Percentiles rank a stretch among this genome's conserved stretches.
Conservation (phyloP, 768 basidiomycete species). For the Chlorophyllum brunneum region DNA sequence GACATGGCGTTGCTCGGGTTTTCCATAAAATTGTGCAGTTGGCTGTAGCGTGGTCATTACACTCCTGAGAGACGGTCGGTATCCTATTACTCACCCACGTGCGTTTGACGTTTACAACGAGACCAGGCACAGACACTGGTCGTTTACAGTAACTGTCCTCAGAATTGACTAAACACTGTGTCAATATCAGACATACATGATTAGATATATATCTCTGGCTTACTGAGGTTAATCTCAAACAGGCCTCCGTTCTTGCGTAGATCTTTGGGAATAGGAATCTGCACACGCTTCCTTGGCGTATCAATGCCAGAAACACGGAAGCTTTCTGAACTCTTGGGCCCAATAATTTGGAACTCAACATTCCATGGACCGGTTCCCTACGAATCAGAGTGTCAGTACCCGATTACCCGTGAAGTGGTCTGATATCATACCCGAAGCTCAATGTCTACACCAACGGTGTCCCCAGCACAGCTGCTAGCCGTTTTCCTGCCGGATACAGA, state of each 20-base stretch:
- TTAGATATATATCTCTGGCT: slow-evolving; percentile 16
- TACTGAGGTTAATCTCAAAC: slow-evolving; percentile 79
- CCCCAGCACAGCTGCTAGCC: slow-evolving; percentile 78
- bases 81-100: slow-evolving; percentile 51
- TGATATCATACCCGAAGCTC: slow-evolving; percentile 61
- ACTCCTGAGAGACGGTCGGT: neutral
- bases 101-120: slow-evolving; percentile 81
- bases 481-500: slow-evolving; percentile 45
- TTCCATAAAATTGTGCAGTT: slow-evolving; percentile 82
- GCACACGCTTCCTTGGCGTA: slow-evolving; percentile 48
- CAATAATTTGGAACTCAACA: slow-evolving; percentile 77
- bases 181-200: slow-evolving; percentile 12
- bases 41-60: slow-evolving; percentile 44
- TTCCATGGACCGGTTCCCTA: slow-evolving; percentile 92
- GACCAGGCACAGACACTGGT: slow-evolving; percentile 66
- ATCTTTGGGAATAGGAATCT: slow-evolving; percentile 63
- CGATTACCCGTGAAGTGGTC: neutral
- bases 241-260: slow-evolving; percentile 67
- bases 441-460: slow-evolving; percentile 70
- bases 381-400: neutral
- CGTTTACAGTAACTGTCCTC: slow-evolving; percentile 89
- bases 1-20: slow-evolving; percentile 48
- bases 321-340: slow-evolving; percentile 62
- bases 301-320: slow-evolving; percentile 54
- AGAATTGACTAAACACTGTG: slow-evolving; percentile 58